Base-by-base conservation (phyloP, 208 protist genomes). In the Phytomonas serpens region DNA sequence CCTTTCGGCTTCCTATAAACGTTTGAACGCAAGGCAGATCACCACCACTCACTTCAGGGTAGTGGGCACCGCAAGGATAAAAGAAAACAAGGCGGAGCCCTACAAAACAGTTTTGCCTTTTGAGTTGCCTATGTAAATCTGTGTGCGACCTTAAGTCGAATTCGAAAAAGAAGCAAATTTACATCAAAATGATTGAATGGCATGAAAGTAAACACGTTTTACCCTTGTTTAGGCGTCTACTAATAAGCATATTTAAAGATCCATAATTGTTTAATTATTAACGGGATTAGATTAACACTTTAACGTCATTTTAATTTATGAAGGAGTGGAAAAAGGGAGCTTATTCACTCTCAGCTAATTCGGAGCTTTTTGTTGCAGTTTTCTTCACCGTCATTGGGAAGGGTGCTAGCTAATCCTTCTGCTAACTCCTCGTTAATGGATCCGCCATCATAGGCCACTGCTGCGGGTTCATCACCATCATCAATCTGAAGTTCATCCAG, bases 401-500 rank as follows among this genome's bases (percentile, higher is more conserved):
- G 47, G 19, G 47, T 23, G 16, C 27, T 57, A 27, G 47, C 1
- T 0, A 27, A 57, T 57, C 47, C 47, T 23, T 27, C 19, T 6
- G 47, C 47, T 57, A 57, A 57, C 47, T 57, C 16, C 47, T 57
- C 47, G 19, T 57, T 57, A 19, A 9, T 57, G 23, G 47, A 1
- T 27, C 47, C 47, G 19, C 5, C 47, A 27, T 57, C 47, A 27
- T 57, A 1, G 10, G 47, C 19, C 47, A 27, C 47, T 5, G 47
- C 23, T 1, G 47, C 47, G 1, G 47, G 27, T 57, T 57, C 34
- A 27, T 52, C 34, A 33, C n/a, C 81, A 37, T 86, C 87, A 52
- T 84, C 82, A 66, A 94, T 82, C 68, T 86, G 74, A 52, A 96
- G 78, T 77, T 96, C 90, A 71, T 96, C 87, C 34, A 96, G 74